A percentile compares a stretch with the other conserved stretches of the same genome.
Evolutionary conservation across 2,329 filamentous ascomycete genomes (phyloP).

Genomic region (Didymella exigua): DNA sequence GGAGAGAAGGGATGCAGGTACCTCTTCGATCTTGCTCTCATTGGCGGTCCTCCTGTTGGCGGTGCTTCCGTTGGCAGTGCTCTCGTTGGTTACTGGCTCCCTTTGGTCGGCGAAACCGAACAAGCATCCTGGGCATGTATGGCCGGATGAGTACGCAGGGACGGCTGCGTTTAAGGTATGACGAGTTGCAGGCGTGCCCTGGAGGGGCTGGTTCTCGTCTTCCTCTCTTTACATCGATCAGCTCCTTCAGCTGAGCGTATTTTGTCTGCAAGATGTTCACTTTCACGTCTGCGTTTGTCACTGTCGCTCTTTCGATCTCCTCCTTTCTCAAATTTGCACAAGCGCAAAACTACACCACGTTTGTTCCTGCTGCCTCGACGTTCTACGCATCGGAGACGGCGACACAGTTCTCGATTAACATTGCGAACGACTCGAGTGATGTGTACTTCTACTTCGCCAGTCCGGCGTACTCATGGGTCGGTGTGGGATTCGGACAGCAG

Average conservation of each 20-base stretch:
- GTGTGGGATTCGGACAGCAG: slow-evolving; percentile 50
- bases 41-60: background rate
- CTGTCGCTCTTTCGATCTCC: background rate
- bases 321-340: background rate
- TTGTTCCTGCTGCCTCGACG: slow-evolving; percentile 34
- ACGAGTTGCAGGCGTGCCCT: background rate
- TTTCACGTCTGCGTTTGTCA: background rate
- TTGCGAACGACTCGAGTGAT: slow-evolving; percentile 43
- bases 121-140: background rate
- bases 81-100: background rate
- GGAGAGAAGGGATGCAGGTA: slow-evolving; percentile 2
- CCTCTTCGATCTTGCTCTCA: too few species aligned
- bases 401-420: slow-evolving; percentile 45
- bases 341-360: slow-evolving; percentile 22
- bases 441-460: slow-evolving; percentile 42
- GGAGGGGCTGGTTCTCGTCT: background rate
- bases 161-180: slow-evolving; percentile 7
- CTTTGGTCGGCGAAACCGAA: background rate
- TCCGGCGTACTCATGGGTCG: slow-evolving; percentile 53
- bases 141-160: slow-evolving; percentile 1
- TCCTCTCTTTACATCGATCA: background rate
- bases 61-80: background rate
- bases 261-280: background rate
- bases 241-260: background rate
- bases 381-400: slow-evolving; percentile 40